phyloP scores from a whole-genome alignment of 1,139 yeast species.

The Yamadazyma mexicana region DNA sequence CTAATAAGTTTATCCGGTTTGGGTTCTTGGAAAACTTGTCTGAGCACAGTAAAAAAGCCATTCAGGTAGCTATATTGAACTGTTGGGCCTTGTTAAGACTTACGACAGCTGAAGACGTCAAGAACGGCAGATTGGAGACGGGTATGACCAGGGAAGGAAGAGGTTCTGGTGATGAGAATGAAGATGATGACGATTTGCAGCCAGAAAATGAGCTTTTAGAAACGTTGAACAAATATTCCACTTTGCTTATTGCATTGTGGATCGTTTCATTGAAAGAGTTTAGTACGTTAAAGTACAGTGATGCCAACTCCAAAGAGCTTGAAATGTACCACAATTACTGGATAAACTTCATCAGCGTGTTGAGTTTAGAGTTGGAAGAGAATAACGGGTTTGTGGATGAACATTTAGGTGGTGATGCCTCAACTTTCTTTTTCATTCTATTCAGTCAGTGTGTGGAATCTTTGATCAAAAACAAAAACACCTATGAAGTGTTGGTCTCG shows the following conservation, averaged over 20 bases:
- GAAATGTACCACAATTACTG: slow-evolving; percentile 66
- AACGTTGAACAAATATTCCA: slow-evolving; percentile 60
- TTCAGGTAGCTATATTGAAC: slow-evolving; percentile 71
- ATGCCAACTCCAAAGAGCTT: slow-evolving; percentile 43
- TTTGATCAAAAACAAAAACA: slow-evolving; percentile 48
- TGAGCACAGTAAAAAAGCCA: slow-evolving; percentile 58
- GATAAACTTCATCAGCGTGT: slow-evolving; percentile 77
- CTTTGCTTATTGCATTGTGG: slow-evolving; percentile 75
- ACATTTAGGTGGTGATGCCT: slow-evolving; percentile 60
- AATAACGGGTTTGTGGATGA: slow-evolving; percentile 43
- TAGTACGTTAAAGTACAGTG: slow-evolving; percentile 63
- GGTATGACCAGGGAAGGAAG: slow-evolving; percentile 19
- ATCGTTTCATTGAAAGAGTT: slow-evolving; percentile 71
- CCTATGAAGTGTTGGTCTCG: slow-evolving; percentile 50
- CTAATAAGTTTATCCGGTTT: slow-evolving; percentile 43
- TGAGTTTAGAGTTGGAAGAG: slow-evolving; percentile 63
- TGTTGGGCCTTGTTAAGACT: slow-evolving; percentile 87
- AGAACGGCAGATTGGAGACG: slow-evolving; percentile 3
- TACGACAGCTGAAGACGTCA: slow-evolving; percentile 31
- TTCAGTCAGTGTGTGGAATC: slow-evolving; percentile 86
- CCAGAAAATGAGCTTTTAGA: slow-evolving; percentile 34
- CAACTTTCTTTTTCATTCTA: slow-evolving; percentile 75
- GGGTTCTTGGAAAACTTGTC: slow-evolving; percentile 46
- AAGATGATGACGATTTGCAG: slow-evolving; percentile 25
- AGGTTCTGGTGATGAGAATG: slow-evolving; percentile 18